A percentile compares a stretch with the other conserved stretches of the same genome.
Evolutionary conservation across 352 stramenopile species (phyloP).

Genomic region (Phytophthora sp.): DNA sequence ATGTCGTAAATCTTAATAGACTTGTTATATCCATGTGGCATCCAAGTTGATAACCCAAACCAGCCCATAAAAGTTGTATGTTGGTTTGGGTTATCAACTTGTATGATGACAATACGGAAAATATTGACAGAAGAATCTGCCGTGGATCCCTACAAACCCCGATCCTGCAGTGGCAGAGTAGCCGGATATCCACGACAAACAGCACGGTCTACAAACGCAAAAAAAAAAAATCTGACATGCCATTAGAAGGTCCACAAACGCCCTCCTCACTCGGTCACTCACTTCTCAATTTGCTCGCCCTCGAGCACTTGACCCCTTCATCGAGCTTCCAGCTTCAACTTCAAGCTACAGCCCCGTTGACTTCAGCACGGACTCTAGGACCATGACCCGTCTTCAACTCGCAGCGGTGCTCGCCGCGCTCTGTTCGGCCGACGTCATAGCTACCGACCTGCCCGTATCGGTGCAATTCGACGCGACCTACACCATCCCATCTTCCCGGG

Average conservation of each 20-base stretch:
- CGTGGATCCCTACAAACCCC: background rate
- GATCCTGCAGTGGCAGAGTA: background rate
- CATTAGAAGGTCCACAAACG: too few species aligned
- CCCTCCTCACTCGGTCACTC: background rate
- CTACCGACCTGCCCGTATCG: constrained; percentile 40
- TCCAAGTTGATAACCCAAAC: too few species aligned
- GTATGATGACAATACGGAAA: too few species aligned
- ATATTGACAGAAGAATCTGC: too few species aligned
- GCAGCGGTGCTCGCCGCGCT: constrained; percentile 17
- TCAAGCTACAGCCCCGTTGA: background rate
- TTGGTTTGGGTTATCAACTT: too few species aligned
- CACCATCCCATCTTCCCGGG: constrained; percentile 42
- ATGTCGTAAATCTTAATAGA: background rate
- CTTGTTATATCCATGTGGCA: too few species aligned
- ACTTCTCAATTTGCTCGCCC: constrained; percentile 32
- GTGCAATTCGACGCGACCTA: constrained; percentile 70
- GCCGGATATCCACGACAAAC: background rate
- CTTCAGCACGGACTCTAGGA: constrained; percentile 9
- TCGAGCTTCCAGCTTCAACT: constrained; percentile 15
- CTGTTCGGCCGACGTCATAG: background rate
- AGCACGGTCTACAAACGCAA: background rate
- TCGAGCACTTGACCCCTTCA: constrained; percentile 18
- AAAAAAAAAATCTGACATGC: background rate
- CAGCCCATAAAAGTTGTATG: too few species aligned
- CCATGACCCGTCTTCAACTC: constrained; percentile 4